These are phyloP conservation scores for Xylaria sp. DNA, from an alignment of 2,329 filamentous ascomycete species.

Conservation along the genomic window DNA sequence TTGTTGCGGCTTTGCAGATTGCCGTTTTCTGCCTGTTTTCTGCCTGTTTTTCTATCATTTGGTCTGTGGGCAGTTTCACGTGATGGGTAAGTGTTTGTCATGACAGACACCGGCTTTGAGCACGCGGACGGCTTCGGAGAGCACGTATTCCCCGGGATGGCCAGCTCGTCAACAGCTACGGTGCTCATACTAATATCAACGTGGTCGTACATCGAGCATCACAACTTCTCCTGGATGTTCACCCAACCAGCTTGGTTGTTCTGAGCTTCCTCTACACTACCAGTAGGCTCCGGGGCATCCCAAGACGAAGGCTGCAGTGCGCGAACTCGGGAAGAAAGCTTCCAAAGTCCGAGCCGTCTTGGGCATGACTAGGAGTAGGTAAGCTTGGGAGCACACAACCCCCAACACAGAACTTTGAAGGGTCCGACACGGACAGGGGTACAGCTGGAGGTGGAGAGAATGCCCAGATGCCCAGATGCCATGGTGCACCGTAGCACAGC, in stretches of 20 bases:
- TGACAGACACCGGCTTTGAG: not conserved
- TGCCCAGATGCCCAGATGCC: not conserved
- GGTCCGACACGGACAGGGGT: constrained; percentile 21
- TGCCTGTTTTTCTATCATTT: not conserved
- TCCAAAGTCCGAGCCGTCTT: constrained; percentile 12
- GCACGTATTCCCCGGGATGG: not conserved
- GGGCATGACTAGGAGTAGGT: constrained; percentile 14
- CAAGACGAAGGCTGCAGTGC: not conserved
- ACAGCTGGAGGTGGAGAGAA: constrained; percentile 8
- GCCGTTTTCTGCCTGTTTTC: not conserved
- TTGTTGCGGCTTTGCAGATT: not conserved
- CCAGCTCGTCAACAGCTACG: constrained; percentile 1
- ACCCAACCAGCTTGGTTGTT: not conserved
- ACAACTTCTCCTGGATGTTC: not conserved
- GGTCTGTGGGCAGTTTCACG: not conserved
- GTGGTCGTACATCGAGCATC: not conserved
- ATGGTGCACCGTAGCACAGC: constrained; percentile 5
- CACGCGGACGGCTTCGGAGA: not conserved
- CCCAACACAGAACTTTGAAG: constrained; percentile 4
- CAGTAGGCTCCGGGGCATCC: not conserved
- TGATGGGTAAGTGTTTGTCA: not conserved
- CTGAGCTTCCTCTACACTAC: not conserved
- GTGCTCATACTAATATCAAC: not conserved
- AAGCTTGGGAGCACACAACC: constrained; percentile 20
- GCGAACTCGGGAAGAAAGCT: not conserved